Evolutionary conservation across 1,284 basidiomycete genomes (phyloP), one percentile per base, ranked within the genome.

Genomic region (Puccinia hordei): DNA sequence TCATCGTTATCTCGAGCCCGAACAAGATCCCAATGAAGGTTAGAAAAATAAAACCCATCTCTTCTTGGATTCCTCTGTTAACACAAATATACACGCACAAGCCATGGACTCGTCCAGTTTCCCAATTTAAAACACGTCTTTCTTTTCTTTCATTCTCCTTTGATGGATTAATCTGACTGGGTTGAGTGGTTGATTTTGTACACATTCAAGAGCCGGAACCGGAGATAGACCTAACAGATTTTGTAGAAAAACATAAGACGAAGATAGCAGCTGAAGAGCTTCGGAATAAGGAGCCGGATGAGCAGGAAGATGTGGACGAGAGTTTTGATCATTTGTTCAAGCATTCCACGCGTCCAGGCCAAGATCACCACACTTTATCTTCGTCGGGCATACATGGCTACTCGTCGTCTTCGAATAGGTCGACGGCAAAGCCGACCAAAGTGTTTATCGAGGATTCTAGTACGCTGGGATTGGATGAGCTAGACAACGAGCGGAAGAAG

Each of bases 1-100:
- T 1, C 19, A 80, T 33, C 53, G 78, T 15, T 80, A 80, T 80
- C 38, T 63, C 51, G 78, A 80, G 46, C 78, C 78, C 17, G 78
- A 80, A 73, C 69, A 59, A 4, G 78, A 80, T 44, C 69, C 71
- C 30, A 71, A 80, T 51, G 22, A 38, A 73, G 78, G 78, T 80
- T 1, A 68, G 46, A 8, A 68, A 49, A 46, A 8, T 38, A n/a
- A 27, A n/a, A 66, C 35, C 27, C 19, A 3, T 66, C 13, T 66
- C 35, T 66, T 38, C 2, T 72, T 53, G 10, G 17, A 5, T 72
- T 72, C 51, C 12, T 57, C 55, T 71, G 3, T 38, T 9, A 59
- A 33, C 27, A 30, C n/a, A 57, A 57, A 27, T n/a, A 4, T 3
- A 51, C 6, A 19, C 3, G 15, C 8, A 19, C 13, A 61, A 61